Evolutionary conservation across 805 yeast species (phyloP), one percentile per base, ranked within the genome.

Genomic region (Tetrapisispora namnaoensis): DNA sequence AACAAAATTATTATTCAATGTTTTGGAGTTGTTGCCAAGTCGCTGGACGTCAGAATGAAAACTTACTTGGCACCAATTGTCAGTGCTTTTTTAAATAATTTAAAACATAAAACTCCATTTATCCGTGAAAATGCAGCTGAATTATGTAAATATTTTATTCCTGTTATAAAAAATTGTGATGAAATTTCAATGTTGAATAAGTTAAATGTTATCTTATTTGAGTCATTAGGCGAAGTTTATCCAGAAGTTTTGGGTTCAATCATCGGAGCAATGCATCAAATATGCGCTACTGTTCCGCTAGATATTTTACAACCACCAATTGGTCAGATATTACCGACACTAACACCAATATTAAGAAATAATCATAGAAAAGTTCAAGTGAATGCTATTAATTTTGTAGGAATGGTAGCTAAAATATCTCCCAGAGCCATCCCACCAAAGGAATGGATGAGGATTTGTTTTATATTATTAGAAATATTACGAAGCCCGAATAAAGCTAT

Each of bases 371-470:
- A 84, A 53, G 98, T 93, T 2, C 97, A 89, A 63, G 91, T 86
- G 54, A 77, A 82, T 52, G 78, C 90, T 9, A 84, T 93, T 37
- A 78, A 75, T 41, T 69, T 91, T 18, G 83, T 93, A 24, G 96
- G 96, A 2, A 71, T 79, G 45, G 83, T 91, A 48, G 96, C 98
- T 0, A 78, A 75, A 44, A 74, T 78, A 41, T 90, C 86, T 10
- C 82, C 95, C 1, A 95, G 86, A 53, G 78, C 79, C 48, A 86
- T 89, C 16, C 80, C 89, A 36, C 95, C 96, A 2, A 80, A 87
- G 52, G 99, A 93, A 66, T 93, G 99, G 99, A 87, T 93, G 91
- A 74, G 98, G 53, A 86, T 91, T 24, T 86, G 96, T 59, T 88
- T 86, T 65, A 96, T 90, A 59, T 72, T 93, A 34, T 67, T 93